phyloP scores from a whole-genome alignment of 306 rosid species.

The Begonia masoniana region DNA sequence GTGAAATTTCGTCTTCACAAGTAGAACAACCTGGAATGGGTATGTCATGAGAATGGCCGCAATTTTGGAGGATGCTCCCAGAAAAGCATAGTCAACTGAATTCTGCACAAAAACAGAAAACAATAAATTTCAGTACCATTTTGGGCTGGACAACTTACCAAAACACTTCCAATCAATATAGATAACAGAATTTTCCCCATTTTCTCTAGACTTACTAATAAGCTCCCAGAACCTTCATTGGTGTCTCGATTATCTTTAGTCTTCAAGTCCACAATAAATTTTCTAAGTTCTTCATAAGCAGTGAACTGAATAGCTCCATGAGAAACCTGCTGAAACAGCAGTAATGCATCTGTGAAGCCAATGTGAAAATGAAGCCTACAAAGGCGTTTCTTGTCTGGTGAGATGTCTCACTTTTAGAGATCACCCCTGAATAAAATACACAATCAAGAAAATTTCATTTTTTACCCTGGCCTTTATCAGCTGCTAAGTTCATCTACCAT shows the following conservation, averaged over 20 bases:
- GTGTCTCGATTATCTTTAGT: constrained; percentile 20
- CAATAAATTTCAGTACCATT: neutral
- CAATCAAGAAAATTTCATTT: too few species aligned
- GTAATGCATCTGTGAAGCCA: neutral
- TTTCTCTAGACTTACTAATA: constrained; percentile 30
- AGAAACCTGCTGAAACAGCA: constrained; percentile 73
- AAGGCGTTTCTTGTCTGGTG: too few species aligned
- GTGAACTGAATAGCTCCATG: constrained; percentile 94
- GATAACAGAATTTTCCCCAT: neutral
- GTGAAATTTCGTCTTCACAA: neutral
- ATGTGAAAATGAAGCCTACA: too few species aligned
- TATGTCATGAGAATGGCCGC: constrained; percentile 70
- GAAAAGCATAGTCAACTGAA: constrained; percentile 71
- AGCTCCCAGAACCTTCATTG: constrained; percentile 25
- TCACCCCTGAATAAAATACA: too few species aligned
- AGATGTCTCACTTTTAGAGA: too few species aligned
- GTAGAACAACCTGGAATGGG: constrained; percentile 67
- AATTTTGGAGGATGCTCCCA: constrained; percentile 66
- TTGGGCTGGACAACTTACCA: neutral
- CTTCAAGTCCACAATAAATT: constrained; percentile 43
- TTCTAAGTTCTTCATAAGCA: constrained; percentile 80
- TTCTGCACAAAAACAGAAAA: constrained; percentile 27
- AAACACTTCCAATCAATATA: neutral
- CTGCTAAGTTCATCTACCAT: too few species aligned
- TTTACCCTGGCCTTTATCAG: too few species aligned